Conservation (phyloP, 768 basidiomycete species). For the Podaxis carcinomalis region DNA sequence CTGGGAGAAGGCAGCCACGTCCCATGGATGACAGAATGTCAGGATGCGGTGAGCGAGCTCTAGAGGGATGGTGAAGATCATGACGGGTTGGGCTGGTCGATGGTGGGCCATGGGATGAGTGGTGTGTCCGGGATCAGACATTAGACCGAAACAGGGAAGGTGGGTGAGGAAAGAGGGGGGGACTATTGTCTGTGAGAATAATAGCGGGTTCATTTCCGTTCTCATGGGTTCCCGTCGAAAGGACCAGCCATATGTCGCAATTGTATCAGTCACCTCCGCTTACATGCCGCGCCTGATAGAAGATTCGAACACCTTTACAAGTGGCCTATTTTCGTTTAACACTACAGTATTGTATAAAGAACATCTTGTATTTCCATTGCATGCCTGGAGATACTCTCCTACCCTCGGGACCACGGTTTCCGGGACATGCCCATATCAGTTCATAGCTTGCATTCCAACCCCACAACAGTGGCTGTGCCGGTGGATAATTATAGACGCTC, state of each 20-base stretch:
- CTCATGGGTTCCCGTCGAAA: conserved; percentile 1
- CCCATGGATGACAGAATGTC: conserved; percentile 47
- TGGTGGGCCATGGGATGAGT: neutral
- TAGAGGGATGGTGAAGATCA: conserved; percentile 39
- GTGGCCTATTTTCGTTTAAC: neutral
- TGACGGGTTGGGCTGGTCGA: neutral
- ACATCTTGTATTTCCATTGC: neutral
- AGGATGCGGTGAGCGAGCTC: conserved; percentile 62
- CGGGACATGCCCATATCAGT: neutral
- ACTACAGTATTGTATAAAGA: neutral
- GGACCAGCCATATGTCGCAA: conserved; percentile 3
- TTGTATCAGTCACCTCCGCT: neutral
- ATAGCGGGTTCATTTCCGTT: conserved; percentile 1
- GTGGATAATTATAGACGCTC: neutral
- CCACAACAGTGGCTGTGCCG: neutral
- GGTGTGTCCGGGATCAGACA: neutral
- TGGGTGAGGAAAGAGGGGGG: neutral
- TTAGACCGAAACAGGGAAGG: neutral
- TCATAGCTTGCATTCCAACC: neutral
- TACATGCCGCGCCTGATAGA: neutral
- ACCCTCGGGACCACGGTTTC: neutral
- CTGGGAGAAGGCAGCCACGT: conserved; percentile 55
- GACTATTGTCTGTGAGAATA: conserved; percentile 1
- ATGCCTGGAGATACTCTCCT: neutral
- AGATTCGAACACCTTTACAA: neutral